These are phyloP conservation scores for Lodderomyces jiufengensis DNA, from an alignment of 1,139 yeast genomes.

Conservation along the genomic window DNA sequence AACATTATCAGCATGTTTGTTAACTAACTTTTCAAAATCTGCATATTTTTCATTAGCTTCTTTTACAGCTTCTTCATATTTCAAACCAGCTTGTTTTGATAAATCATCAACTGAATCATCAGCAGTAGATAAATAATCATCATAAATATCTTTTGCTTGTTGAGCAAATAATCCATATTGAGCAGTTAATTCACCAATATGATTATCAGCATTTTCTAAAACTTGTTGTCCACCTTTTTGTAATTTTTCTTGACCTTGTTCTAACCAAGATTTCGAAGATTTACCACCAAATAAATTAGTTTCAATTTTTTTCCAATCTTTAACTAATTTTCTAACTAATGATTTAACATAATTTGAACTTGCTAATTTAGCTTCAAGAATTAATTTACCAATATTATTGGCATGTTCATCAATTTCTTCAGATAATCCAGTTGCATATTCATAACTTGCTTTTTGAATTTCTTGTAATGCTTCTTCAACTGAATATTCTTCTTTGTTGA, in stretches of 20 bases:
- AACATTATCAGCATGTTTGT: slow-evolving; percentile 8
- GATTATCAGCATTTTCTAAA: slow-evolving; percentile 2
- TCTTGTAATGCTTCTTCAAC: slow-evolving; percentile 22
- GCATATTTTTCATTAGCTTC: slow-evolving; percentile 8
- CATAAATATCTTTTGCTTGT: slow-evolving; percentile 7
- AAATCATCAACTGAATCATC: slow-evolving; percentile 6
- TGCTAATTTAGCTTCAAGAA: slow-evolving; percentile 19
- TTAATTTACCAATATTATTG: slow-evolving; percentile 12
- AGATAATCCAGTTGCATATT: slow-evolving; percentile 18
- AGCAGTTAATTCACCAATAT: not conserved
- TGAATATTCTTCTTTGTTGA: slow-evolving; percentile 17
- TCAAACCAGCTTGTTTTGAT: slow-evolving; percentile 5
- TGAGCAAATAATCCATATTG: slow-evolving; percentile 5
- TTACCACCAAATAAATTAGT: slow-evolving; percentile 5
- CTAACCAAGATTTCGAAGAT: slow-evolving; percentile 6
- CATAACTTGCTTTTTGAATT: slow-evolving; percentile 21
- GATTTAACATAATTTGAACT: slow-evolving; percentile 13
- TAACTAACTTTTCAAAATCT: slow-evolving; percentile 8
- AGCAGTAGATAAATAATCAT: slow-evolving; percentile 4
- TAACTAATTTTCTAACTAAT: slow-evolving; percentile 7
- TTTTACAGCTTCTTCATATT: slow-evolving; percentile 8
- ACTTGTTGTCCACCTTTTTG: slow-evolving; percentile 4
- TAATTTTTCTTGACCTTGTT: slow-evolving; percentile 1
- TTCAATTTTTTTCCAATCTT: slow-evolving; percentile 8
- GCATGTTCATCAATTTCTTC: slow-evolving; percentile 13